A percentile compares a stretch with the other conserved stretches of the same genome.
These are phyloP conservation scores for Marchantia paleacea DNA, from an alignment of 225 moss, liverwort and hornwort genomes.

Conservation along the genomic window DNA sequence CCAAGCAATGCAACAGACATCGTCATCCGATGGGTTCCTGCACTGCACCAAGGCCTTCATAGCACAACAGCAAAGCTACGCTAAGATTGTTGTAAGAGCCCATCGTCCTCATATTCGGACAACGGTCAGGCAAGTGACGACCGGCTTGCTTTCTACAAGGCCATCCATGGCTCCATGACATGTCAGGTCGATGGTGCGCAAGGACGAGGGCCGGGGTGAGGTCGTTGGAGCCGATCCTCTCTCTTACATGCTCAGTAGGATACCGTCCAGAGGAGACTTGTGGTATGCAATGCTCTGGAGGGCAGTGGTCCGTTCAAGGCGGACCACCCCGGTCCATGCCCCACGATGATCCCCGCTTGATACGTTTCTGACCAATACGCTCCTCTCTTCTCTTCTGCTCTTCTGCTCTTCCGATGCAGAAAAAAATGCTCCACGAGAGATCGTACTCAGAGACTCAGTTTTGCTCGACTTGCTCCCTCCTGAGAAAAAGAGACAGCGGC, in stretches of 20 bases:
- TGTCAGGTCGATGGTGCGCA: not conserved
- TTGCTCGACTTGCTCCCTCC: not conserved
- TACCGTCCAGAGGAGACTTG: not conserved
- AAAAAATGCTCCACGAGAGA: not conserved
- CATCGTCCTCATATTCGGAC: not conserved
- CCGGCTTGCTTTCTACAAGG: not conserved
- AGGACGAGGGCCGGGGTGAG: not conserved
- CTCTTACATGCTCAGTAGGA: not conserved
- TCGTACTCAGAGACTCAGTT: not conserved
- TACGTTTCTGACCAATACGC: too few relatives aligned
- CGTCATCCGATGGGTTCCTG: not conserved
- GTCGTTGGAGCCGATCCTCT: not conserved
- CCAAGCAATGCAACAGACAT: not conserved
- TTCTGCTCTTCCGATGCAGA: not conserved
- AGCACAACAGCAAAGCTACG: not conserved
- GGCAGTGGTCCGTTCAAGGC: not conserved
- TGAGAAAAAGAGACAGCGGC: not conserved
- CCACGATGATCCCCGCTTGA: too few relatives aligned
- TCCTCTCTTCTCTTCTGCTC: too few relatives aligned
- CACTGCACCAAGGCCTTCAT: not conserved
- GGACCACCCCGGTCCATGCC: not conserved
- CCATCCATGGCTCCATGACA: not conserved
- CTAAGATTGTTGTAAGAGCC: not conserved
- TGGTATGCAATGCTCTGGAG: not conserved
- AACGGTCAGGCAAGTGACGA: not conserved